Evolutionary conservation across 805 yeast species (phyloP).

Genomic region (Myxozyma neglecta): DNA sequence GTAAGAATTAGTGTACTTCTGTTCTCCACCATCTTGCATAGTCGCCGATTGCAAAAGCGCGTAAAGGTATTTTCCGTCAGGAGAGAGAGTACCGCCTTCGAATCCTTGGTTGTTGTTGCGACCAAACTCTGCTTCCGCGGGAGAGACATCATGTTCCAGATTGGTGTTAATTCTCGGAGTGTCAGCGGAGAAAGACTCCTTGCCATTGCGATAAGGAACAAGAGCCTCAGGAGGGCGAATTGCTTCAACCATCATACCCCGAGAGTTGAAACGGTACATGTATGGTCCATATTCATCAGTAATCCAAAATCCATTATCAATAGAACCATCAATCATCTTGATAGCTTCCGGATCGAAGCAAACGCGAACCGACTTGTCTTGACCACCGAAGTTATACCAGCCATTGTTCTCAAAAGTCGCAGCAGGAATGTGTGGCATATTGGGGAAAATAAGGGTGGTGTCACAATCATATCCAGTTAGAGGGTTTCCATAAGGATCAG

Average conservation of each 20-base stretch:
- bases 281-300: constrained; percentile 29
- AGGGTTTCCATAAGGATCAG: constrained; percentile 27
- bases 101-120: constrained; percentile 29
- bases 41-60: constrained; percentile 25
- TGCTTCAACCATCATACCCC: constrained; percentile 24
- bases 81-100: constrained; percentile 24
- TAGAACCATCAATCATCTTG: constrained; percentile 17
- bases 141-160: constrained; percentile 18
- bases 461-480: constrained; percentile 27
- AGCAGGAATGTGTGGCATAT: constrained; percentile 22
- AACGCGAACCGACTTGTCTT: constrained; percentile 10
- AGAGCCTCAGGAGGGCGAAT: constrained; percentile 27
- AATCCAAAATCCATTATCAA: constrained; percentile 29
- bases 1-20: constrained; percentile 19
- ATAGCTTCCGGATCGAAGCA: constrained; percentile 26
- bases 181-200: constrained; percentile 23
- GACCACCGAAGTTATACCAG: constrained; percentile 22
- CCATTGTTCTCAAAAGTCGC: constrained; percentile 20
- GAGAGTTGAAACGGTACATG: constrained; percentile 19
- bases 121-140: constrained; percentile 26
- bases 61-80: constrained; percentile 24
- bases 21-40: constrained; percentile 26
- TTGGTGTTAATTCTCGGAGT: constrained; percentile 14
- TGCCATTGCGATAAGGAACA: constrained; percentile 25
- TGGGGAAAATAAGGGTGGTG: constrained; percentile 18